Evolutionary conservation across 2,329 filamentous ascomycete genomes (phyloP), one percentile per base, ranked within the genome.

Genomic region (Talaromyces sp.): DNA sequence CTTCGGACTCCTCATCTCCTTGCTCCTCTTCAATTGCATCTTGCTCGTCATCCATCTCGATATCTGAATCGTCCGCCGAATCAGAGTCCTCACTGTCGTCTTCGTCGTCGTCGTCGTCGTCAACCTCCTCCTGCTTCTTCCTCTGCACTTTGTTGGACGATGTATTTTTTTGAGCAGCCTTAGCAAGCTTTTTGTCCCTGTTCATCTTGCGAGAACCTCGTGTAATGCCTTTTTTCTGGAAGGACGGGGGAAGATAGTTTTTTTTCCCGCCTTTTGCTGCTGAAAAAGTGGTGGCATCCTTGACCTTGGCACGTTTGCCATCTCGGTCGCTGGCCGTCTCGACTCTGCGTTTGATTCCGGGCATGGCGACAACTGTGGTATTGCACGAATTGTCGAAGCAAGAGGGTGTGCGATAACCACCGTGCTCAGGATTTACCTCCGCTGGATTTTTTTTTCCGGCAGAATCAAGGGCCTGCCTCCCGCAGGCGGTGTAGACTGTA

Each of bases 1-100:
- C 64, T 22, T 65, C 59, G 36, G 63, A 63, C 6, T 66, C 58
- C 4, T 64, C 69, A 60, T 65, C 71, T 61, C 65, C 67, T 59
- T 76, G 75, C 61, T 79, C 77, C n/a, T 71, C 65, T 51, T 75
- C 71, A 13, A 73, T 70, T 57, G 74, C 69, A 32, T 67, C 66
- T 36, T 36, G 33, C 22, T 69, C 70, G 27, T 71, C 81, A 49
- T 82, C 82, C 2, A 81, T 84, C 59, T 84, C 82, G 5, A 81
- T 84, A 61, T 85, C 82, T 4, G 82, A 82, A 17, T 76, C 77
- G 58, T 84, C 82, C 4, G 69, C 53, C 17, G 58, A 60, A 27
- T 60, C 49, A 42, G 49, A 54, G 27, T 56, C 53, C 6, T 57
- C 83, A 10, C 84, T 84, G 25, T 79, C 79, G 62, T 85, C 82